A percentile compares a stretch with the other conserved stretches of the same genome.
phyloP scores from a whole-genome alignment of 805 yeast genomes.

The Candida orba region DNA sequence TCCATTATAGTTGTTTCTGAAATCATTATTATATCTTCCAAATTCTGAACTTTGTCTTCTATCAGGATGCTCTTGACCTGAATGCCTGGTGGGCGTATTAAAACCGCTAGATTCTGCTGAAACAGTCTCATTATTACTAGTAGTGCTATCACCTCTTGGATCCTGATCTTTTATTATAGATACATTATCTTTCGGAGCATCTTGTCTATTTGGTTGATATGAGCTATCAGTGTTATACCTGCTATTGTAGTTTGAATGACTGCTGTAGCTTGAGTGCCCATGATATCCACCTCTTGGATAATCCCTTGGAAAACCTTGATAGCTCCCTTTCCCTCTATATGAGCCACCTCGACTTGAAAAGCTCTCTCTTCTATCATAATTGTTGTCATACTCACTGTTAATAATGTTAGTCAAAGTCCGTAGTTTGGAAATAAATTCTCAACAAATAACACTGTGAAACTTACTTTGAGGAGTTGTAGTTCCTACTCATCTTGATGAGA shows the following conservation, averaged over 20 bases:
- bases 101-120: not conserved
- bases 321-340: not conserved
- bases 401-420: not conserved
- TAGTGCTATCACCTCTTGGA: not conserved
- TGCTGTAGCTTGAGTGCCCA: not conserved
- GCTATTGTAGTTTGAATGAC: too few relatives aligned
- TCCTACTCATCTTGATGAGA: constrained; percentile 2
- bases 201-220: not conserved
- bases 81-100: not conserved
- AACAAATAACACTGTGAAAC: not conserved
- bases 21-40: not conserved
- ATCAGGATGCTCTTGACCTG: not conserved
- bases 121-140: not conserved
- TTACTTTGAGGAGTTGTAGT: constrained; percentile 3
- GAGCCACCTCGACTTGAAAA: constrained; percentile 2
- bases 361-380: constrained; percentile 1
- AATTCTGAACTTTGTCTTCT: not conserved
- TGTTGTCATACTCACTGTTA: not conserved
- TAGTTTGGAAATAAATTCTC: not conserved
- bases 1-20: not conserved
- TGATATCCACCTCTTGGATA: not conserved
- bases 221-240: too few relatives aligned
- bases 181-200: not conserved
- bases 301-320: not conserved
- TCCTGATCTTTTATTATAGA: not conserved